These are phyloP conservation scores for Schizosaccharomyces cryophilus DNA, from an alignment of 805 yeast genomes.

Conservation along the genomic window DNA sequence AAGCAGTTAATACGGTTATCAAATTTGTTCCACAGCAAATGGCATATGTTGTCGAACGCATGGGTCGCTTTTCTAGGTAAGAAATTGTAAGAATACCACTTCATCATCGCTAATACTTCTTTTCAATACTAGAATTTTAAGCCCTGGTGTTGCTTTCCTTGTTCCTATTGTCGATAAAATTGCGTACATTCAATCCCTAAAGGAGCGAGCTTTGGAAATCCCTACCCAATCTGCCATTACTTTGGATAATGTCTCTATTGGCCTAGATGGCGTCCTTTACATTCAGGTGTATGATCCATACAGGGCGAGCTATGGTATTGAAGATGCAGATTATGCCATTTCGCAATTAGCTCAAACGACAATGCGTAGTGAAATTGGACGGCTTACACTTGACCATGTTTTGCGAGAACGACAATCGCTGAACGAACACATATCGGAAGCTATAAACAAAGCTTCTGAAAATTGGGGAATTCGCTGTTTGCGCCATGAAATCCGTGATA, in stretches of 20 bases:
- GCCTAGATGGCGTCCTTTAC: conserved; percentile 63
- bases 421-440: conserved; percentile 49
- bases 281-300: conserved; percentile 58
- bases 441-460: conserved; percentile 59
- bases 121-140: conserved; percentile 21
- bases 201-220: conserved; percentile 66
- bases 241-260: conserved; percentile 61
- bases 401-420: conserved; percentile 43
- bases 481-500: conserved; percentile 68
- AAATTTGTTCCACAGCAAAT: conserved; percentile 63
- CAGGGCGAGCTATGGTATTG: conserved; percentile 71
- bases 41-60: conserved; percentile 75
- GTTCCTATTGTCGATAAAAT: conserved; percentile 52
- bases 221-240: conserved; percentile 71
- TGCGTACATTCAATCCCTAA: conserved; percentile 57
- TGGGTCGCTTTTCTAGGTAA: conserved; percentile 46
- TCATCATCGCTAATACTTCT: background rate
- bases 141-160: conserved; percentile 56
- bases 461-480: conserved; percentile 72
- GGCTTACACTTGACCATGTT: conserved; percentile 53
- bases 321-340: conserved; percentile 66
- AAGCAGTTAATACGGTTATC: conserved; percentile 7
- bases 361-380: conserved; percentile 75
- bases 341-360: conserved; percentile 74
- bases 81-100: background rate